Evolutionary conservation across 371 early-diverging fungal species (phyloP).

Genomic region (Apophysomyces variabilis): DNA sequence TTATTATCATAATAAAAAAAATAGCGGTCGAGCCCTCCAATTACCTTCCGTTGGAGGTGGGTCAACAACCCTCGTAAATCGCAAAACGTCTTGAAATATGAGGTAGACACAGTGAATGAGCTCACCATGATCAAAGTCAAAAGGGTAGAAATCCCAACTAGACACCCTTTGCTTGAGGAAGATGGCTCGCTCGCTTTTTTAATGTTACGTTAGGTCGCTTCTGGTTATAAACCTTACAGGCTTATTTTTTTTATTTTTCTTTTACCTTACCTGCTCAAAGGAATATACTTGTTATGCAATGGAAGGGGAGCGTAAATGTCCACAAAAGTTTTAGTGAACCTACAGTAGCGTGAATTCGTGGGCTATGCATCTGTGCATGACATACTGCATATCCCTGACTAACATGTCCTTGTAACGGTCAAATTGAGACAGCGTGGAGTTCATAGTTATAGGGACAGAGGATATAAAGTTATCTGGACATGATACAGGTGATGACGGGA

Average conservation of each 20-base stretch:
- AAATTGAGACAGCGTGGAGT: conserved; percentile 12
- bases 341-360: conserved; percentile 16
- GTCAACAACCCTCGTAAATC: conserved; percentile 57
- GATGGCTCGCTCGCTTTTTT: conserved; percentile 43
- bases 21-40: conserved; percentile 11
- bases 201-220: conserved; percentile 8
- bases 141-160: conserved; percentile 75
- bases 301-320: conserved; percentile 28
- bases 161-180: conserved; percentile 49
- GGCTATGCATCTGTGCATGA: conserved; percentile 1
- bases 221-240: conserved; percentile 9
- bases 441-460: conserved; percentile 6
- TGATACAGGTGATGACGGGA: conserved; percentile 17
- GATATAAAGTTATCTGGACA: conserved; percentile 17
- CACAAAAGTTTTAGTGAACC: conserved; percentile 27
- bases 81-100: conserved; percentile 66
- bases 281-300: conserved; percentile 23
- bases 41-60: conserved; percentile 57
- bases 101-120: conserved; percentile 68
- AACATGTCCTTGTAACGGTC: conserved; percentile 30
- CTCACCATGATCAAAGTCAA: conserved; percentile 64
- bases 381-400: conserved; percentile 32
- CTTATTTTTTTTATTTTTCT: conserved; percentile 2
- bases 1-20: conserved; percentile 8
- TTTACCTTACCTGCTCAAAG: conserved; percentile 10